Base-by-base conservation (phyloP, 2,329 filamentous ascomycete genomes). In the Fusarium sp. region DNA sequence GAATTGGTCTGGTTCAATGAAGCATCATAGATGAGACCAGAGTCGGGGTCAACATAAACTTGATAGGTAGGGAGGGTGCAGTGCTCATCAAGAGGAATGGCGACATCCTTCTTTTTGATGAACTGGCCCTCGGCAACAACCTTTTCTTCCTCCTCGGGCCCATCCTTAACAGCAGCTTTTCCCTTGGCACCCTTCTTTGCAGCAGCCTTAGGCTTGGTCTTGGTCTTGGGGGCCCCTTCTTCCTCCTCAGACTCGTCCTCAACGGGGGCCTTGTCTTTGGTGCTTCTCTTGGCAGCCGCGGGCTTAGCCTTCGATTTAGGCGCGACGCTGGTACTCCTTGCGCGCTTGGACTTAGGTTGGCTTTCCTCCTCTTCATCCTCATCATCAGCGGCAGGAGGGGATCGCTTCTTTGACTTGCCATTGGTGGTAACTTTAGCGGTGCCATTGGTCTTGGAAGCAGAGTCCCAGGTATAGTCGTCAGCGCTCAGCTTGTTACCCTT, bases 1-100 rank as follows among this genome's bases (percentile, higher is more conserved):
- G 93, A 85, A 74, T 94, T 93, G 17, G 94, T 93, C 80, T 95
- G 92, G 75, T 95, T 96, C 51, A 97, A 85, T 0, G 92, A 91
- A 1, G 93, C 94, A 79, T 97, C 94, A 80, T 90, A 96, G 54
- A 96, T 94, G 63, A 92, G 83, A 26, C 90, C 90, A 26, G 77
- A 73, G 44, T 87, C 82, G 3, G 87, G 82, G 69, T 92, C 92
- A 63, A 96, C 88, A 78, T 92, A 91, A 38, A 97, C 93, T 24
- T 82, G 78, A 45, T 83, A 85, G 20, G 75, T 79, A 17, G 66
- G 13, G 5, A 85, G 76, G 5, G 80, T 76, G 56, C 83, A 85
- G 22, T 79, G 79, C 38, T 87, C 84, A 67, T 91, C 89, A 6
- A 90, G 71, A 0, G 88, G 88, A 47, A 91, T 85, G 18, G 80